Base-by-base conservation (phyloP, 495 filamentous ascomycete species). In the Parathielavia appendiculata region DNA sequence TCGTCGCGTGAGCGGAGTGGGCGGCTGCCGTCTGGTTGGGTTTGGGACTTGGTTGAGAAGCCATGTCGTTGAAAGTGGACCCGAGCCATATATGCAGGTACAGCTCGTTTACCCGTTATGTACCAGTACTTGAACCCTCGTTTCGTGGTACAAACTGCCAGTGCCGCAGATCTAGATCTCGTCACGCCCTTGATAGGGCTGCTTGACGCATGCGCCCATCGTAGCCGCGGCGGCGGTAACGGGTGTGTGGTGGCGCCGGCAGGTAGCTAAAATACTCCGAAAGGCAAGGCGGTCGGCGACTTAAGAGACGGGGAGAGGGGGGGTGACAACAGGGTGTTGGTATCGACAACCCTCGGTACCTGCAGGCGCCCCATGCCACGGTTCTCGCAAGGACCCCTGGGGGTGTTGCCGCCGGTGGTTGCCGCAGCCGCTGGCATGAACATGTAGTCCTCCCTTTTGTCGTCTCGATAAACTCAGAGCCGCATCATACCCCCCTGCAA, bases 31-130 rank as follows among this genome's bases (percentile, higher is more conserved):
- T 54, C 32, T 38, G 51, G 48, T 30, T 38, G 49, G 30, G 40
- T 51, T 52, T 34, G 38, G n/a, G 26, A n/a, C 38, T 4, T 13
- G 30, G 19, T 11, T 20, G 19, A 50, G 43, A 64, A 51, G 59
- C 56, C 49, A 52, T 44, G 63, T 61, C 60, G 65, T 68, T 56
- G 46, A 65, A 59, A 60, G 64, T 68, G 63, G 66, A 51, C 36
- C 65, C 54, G 35, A 38, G 32, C 30, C 45, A 38, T 41, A 38
- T 41, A 63, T 65, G 65, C 63, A 65, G 65, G 60, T 66, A 66
- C 63, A 40, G 48, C 57, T 53, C 49, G 39, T 32, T 26, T 49
- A 60, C 57, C 51, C 10, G 47, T 38, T 8, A 46, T 34, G 65
- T 67, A 67, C 56, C 58, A 30, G 65, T 67, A 67, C 65, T 32